phyloP scores from a whole-genome alignment of 345 rosid species.

The Odontarrhena argentea region DNA sequence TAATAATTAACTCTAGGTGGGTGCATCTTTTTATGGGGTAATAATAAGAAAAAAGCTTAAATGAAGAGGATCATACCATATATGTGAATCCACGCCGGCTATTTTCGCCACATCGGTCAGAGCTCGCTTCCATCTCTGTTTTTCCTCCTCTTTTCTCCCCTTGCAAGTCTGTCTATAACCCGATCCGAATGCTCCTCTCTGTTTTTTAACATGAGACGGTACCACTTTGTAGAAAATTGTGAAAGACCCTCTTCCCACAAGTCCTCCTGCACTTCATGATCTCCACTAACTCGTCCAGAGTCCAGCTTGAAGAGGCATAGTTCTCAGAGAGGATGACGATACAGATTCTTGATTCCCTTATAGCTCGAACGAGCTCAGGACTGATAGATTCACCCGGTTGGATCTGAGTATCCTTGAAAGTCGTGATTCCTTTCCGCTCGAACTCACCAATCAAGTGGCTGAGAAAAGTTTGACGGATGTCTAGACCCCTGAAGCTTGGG shows the following conservation, averaged over 20 bases:
- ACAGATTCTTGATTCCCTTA: neutral
- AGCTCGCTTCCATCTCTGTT: conserved; percentile 2
- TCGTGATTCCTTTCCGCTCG: neutral
- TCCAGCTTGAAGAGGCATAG: conserved; percentile 16
- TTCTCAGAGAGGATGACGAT: conserved; percentile 10
- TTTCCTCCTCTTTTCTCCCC: neutral
- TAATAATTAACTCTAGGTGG: too few relatives aligned
- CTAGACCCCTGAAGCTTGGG: conserved; percentile 12
- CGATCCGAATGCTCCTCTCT: neutral
- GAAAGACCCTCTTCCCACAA: neutral
- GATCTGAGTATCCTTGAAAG: neutral
- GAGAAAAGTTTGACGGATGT: conserved; percentile 8
- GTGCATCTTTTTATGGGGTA: too few relatives aligned
- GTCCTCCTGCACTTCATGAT: neutral
- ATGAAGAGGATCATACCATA: neutral
- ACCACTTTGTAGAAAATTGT: conserved; percentile 7
- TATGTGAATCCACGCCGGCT: neutral
- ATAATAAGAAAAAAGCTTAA: too few relatives aligned
- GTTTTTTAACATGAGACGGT: conserved; percentile 28
- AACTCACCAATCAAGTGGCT: neutral
- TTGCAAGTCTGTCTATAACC: neutral
- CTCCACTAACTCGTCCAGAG: neutral
- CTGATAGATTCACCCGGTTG: neutral
- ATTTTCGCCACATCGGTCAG: neutral
- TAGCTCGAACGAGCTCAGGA: neutral